Evolutionary conservation across 176 grass and related monocot species (phyloP), one percentile per base, ranked within the genome.

Genomic region (Elymus sibiricus): DNA sequence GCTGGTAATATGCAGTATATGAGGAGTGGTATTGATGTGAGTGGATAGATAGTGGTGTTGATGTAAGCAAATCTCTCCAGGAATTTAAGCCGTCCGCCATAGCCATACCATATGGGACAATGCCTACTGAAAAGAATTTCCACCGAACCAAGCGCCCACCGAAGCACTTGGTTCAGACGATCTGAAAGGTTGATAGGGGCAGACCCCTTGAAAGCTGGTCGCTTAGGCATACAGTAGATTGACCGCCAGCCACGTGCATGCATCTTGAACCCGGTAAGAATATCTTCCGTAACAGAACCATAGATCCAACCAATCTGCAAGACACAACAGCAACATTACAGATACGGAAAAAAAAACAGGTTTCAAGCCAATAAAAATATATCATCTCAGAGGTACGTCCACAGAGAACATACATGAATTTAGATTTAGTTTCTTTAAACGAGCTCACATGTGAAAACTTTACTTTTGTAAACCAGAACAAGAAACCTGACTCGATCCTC

Each of bases 271-370:
- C 94, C 91, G 16, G 94, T 97, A 32, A 97, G 89, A 94, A 97
- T 97, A 83, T 97, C 94, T 88, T 97, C 94, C 65, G 94, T 97
- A 35, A 97, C 94, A 70, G 94, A 97, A 91, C 94, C 94, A 84
- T 97, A 97, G 80, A 97, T 97, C 94, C 94, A 97, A 83, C 94
- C 94, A 86, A 97, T 97, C 94, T 97, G 94, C 58, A 92, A 51
- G 43, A 19, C 39, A 85, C 28, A 68, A 80, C 64, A 83, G 21
- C n/a, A 62, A 21, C 51, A 79, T 44, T 49, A 89, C 10, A 70
- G 25, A 62, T 40, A 67, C 19, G 29, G 11, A 77, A 29, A 87
- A 82, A 9, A 5, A 32, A 56, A 16, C 11, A 61, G n/a, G 17
- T 64, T 37, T 62, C 58, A 73, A 16, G 35, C 64, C 31, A 46